Evolutionary conservation across 139 green algal genomes (phyloP).

Genomic region (Coccomyxa sp.): DNA sequence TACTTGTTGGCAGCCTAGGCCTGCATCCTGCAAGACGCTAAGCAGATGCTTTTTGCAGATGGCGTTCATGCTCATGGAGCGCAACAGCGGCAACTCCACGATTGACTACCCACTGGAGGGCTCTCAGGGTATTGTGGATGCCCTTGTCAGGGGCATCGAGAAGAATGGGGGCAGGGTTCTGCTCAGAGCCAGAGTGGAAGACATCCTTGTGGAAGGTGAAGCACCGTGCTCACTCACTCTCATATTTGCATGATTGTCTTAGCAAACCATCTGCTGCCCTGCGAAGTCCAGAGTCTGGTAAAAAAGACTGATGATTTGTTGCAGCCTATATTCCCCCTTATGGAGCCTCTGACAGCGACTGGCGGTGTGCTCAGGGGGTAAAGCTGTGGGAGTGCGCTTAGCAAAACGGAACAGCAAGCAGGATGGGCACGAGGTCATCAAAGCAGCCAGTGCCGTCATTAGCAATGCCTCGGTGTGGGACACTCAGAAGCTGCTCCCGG

Average conservation of each 20-base stretch:
- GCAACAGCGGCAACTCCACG: constrained; percentile 40
- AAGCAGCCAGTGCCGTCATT: constrained; percentile 67
- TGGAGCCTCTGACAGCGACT: no score
- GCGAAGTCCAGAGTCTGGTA: no score
- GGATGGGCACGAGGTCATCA: constrained; percentile 39
- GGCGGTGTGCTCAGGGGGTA: no score
- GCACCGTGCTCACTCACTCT: no score
- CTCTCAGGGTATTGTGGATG: constrained; percentile 58
- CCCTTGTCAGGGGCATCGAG: constrained; percentile 66
- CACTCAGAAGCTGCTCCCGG: constrained; percentile 60
- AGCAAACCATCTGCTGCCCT: no score
- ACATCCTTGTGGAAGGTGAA: constrained; percentile 26
- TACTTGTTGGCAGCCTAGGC: no score
- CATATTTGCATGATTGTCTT: no score
- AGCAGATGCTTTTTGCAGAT: no score
- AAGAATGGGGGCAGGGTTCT: constrained; percentile 66
- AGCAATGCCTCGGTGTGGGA: constrained; percentile 86
- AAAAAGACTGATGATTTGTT: no score
- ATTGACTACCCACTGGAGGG: constrained; percentile 68
- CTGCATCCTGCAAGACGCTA: no score
- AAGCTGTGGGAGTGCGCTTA: constrained; percentile 61
- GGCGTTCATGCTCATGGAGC: constrained; percentile 72
- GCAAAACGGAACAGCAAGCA: background rate
- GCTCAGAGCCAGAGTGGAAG: constrained; percentile 65
- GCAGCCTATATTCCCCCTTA: no score